Evolutionary conservation across 345 rosid species (phyloP), one percentile per base, ranked within the genome.

Genomic region (Draba incana): DNA sequence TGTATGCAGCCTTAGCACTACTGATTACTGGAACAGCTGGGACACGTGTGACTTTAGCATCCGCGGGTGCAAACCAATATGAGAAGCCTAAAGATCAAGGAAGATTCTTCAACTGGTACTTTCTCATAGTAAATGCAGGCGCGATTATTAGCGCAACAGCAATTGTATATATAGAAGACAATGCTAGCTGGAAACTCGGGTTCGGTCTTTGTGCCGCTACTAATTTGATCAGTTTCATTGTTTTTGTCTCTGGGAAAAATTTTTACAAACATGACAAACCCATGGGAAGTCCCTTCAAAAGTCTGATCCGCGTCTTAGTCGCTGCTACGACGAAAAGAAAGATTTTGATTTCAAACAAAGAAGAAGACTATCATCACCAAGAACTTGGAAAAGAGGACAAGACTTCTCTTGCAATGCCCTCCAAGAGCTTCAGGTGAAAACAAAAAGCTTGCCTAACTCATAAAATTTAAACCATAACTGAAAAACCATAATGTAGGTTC

Each of bases 61-160:
- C 84, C 0, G 62, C 85, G 7, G 85, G 83, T 9, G 85, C 89
- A 10, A 75, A 81, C 72, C 93, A 82, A 44, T 79, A 79, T n/a
- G 55, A 71, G 9, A 64, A 76, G n/a, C 70, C 61, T 5, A 64
- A 75, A 25, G 79, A 80, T 57, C 80, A 69, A 75, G 73, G 41
- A 10, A 45, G 41, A 12, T 87, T 80, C 73, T 87, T 84, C 74
- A 81, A 81, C 62, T 84, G 83, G 85, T 85, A 41, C 39, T 76
- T 82, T 66, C 48, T 84, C 30, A 57, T 64, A 0, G 1, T 70
- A 24, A 78, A 85, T 39, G n/a, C 54, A 0, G 67, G 69, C 0
- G 46, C 43, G 0, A 69, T 70, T 10, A 37, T 76, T 11, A 53
- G 81, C 25, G 35, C 66, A 1, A 82, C 84, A 0, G 79, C 66